These are phyloP conservation scores for Monilinia polystroma DNA, from an alignment of 2,329 filamentous ascomycete genomes.

Conservation along the genomic window DNA sequence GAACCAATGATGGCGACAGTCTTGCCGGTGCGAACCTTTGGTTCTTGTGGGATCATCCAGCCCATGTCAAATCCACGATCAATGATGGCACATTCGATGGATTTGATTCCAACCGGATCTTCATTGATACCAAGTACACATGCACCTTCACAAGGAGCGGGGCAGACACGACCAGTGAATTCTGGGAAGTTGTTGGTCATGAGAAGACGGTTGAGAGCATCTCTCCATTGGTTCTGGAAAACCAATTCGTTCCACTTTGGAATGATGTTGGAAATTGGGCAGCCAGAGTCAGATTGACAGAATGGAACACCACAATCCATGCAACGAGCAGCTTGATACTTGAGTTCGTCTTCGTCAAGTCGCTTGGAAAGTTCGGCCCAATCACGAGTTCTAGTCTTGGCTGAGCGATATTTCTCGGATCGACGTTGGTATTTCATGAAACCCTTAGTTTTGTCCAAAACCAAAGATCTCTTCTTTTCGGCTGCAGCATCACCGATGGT, in stretches of 20 bases:
- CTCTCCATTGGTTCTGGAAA: conserved; percentile 76
- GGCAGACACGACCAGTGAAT: conserved; percentile 95
- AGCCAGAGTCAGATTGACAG: conserved; percentile 94
- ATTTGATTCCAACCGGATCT: conserved; percentile 97
- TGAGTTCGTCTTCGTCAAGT: conserved; percentile 89
- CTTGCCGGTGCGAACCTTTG: conserved; percentile 80
- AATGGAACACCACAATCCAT: conserved; percentile 99
- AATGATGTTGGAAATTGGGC: conserved; percentile 96
- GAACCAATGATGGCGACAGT: conserved; percentile 87
- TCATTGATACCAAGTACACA: conserved; percentile 97
- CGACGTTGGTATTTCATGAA: conserved; percentile 98
- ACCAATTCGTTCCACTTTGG: conserved; percentile 94
- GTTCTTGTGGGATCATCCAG: conserved; percentile 88
- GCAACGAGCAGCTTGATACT: conserved; percentile 93
- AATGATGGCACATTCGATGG: conserved; percentile 96
- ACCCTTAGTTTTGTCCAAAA: conserved; percentile 94
- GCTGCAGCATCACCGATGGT: conserved; percentile 78
- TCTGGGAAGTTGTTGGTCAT: conserved; percentile 99
- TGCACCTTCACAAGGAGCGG: conserved; percentile 92
- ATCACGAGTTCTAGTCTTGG: conserved; percentile 82
- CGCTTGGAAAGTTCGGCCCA: conserved; percentile 89
- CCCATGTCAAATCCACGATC: conserved; percentile 97
- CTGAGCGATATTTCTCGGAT: conserved; percentile 86
- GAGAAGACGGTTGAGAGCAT: conserved; percentile 84
- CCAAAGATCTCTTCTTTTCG: conserved; percentile 86